A percentile compares a stretch with the other conserved stretches of the same genome.
These are phyloP conservation scores for Ceriops tagal DNA, from an alignment of 345 rosid genomes.

Conservation along the genomic window DNA sequence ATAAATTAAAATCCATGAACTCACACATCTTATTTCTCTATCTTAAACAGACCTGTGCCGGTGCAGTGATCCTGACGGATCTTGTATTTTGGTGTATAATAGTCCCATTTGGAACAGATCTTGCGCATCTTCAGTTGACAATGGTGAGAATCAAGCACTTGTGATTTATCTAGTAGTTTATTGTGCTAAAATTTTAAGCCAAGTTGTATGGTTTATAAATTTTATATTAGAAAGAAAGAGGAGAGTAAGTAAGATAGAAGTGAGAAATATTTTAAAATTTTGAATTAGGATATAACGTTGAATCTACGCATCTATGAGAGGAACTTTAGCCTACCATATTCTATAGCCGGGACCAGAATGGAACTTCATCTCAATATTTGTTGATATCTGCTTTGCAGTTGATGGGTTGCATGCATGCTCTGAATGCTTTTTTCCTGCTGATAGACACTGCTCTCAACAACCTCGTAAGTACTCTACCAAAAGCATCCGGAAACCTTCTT, in stretches of 20 bases:
- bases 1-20: too few relatives aligned
- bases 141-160: slow-evolving; percentile 37
- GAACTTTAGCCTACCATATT: too few relatives aligned
- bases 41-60: slow-evolving; percentile 56
- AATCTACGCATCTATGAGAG: too few relatives aligned
- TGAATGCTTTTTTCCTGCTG: slow-evolving; percentile 58
- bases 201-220: too few relatives aligned
- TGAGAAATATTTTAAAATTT: too few relatives aligned
- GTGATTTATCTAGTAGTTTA: neutral
- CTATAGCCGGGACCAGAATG: neutral
- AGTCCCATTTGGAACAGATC: slow-evolving; percentile 58
- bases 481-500: too few relatives aligned
- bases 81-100: slow-evolving; percentile 67
- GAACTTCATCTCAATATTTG: neutral
- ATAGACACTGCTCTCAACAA: slow-evolving; percentile 63
- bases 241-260: too few relatives aligned
- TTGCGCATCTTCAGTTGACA: slow-evolving; percentile 52
- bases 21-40: neutral
- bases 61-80: slow-evolving; percentile 77
- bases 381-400: slow-evolving; percentile 41
- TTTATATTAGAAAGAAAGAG: too few relatives aligned
- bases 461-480: slow-evolving; percentile 54
- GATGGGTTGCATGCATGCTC: slow-evolving; percentile 79
- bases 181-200: too few relatives aligned
- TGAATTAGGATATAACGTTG: too few relatives aligned